A percentile compares a stretch with the other conserved stretches of the same genome.
Evolutionary conservation across 139 green algal genomes (phyloP).

Genomic region (Chlorella ohadii): DNA sequence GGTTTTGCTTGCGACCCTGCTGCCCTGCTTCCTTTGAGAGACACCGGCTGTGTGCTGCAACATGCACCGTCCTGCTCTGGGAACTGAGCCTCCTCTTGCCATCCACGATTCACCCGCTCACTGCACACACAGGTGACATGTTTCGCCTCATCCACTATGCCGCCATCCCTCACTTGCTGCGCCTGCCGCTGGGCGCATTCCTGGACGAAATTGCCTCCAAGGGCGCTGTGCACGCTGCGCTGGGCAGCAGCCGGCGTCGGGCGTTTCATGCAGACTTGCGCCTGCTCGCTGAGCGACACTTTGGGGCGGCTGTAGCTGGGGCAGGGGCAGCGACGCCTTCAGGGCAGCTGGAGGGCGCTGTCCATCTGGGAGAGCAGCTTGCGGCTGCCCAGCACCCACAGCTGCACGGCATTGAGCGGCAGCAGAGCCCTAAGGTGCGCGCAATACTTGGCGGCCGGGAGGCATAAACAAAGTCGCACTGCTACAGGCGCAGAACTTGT

Average conservation of each 20-base stretch:
- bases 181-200: neutral
- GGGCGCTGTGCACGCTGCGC: neutral
- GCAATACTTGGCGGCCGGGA: no score
- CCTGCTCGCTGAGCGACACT: neutral
- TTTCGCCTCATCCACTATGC: slow-evolving; percentile 16
- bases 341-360: neutral
- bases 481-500: no score
- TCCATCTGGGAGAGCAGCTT: neutral
- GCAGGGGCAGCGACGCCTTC: neutral
- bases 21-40: no score
- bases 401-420: neutral
- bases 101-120: neutral
- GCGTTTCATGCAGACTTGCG: neutral
- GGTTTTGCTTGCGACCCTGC: neutral
- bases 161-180: neutral
- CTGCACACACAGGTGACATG: neutral
- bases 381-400: neutral
- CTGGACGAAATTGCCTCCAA: neutral
- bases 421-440: neutral
- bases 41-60: no score
- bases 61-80: no score
- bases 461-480: no score
- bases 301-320: neutral
- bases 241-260: neutral
- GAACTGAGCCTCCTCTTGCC: neutral